Conservation (phyloP, 176 grass and related monocot species). For the Carex cristatella region DNA sequence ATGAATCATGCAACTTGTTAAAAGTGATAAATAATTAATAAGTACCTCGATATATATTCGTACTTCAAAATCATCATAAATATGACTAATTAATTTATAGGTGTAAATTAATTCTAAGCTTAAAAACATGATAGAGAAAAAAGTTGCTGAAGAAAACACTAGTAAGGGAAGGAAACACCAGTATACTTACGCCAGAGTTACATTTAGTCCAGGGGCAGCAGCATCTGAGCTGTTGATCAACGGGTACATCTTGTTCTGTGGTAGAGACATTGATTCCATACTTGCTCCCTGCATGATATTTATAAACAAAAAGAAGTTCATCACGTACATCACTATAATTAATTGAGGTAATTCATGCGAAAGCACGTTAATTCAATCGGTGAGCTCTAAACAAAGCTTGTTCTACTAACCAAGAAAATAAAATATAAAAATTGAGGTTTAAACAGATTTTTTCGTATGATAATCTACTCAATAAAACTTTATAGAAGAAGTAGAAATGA, state of each 20-base stretch:
- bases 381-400: not conserved
- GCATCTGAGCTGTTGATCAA: constrained; percentile 20
- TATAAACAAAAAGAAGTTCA: not conserved
- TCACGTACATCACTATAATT: not conserved
- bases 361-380: not conserved
- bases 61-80: too few species aligned
- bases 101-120: not conserved
- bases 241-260: constrained; percentile 11
- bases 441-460: not conserved
- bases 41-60: too few species aligned
- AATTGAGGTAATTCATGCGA: not conserved
- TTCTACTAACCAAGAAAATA: not conserved
- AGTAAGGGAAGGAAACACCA: not conserved
- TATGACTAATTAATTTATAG: too few species aligned
- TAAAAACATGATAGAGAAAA: not conserved
- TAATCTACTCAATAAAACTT: not conserved
- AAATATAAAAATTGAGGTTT: not conserved
- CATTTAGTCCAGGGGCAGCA: not conserved
- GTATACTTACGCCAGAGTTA: not conserved
- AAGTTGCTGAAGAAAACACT: not conserved
- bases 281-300: constrained; percentile 15
- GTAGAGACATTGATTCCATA: not conserved
- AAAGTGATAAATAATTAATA: not conserved
- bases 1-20: not conserved
- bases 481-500: not conserved